A percentile compares a stretch with the other conserved stretches of the same genome.
Conservation (phyloP, 352 stramenopile genomes). For the Pythium volutum region DNA sequence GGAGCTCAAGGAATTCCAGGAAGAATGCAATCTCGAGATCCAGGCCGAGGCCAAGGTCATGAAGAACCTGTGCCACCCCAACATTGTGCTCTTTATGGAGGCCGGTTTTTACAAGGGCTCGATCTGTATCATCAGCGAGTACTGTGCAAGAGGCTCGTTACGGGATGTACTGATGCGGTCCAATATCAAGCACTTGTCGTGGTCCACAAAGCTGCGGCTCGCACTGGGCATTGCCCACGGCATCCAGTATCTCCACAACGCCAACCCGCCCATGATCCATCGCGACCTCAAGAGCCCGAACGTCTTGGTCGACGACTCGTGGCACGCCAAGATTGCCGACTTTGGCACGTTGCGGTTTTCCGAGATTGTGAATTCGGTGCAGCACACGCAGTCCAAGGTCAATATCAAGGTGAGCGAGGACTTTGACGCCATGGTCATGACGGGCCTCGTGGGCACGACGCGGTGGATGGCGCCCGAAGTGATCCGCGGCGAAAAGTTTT, state of each 20-base stretch:
- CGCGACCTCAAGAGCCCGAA: conserved; percentile 90
- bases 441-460: conserved; percentile 83
- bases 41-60: conserved; percentile 80
- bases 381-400: conserved; percentile 34
- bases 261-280: conserved; percentile 89
- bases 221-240: conserved; percentile 78
- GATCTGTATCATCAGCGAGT: conserved; percentile 96
- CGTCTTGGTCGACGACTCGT: conserved; percentile 86
- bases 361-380: conserved; percentile 79
- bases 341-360: conserved; percentile 85
- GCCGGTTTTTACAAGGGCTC: conserved; percentile 80
- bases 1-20: conserved; percentile 68
- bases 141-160: conserved; percentile 92
- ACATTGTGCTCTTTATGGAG: conserved; percentile 89
- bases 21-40: conserved; percentile 85
- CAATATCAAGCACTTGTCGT: conserved; percentile 68
- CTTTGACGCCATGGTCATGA: conserved; percentile 61
- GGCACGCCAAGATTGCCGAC: conserved; percentile 90
- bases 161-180: conserved; percentile 91
- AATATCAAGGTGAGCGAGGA: conserved; percentile 14
- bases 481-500: conserved; percentile 81
- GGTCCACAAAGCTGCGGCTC: conserved; percentile 76
- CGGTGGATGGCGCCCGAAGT: conserved; percentile 90
- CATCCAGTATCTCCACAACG: conserved; percentile 90
- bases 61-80: conserved; percentile 76